Evolutionary conservation across 345 rosid species (phyloP).

Genomic region (Mallotus nudiflorus): DNA sequence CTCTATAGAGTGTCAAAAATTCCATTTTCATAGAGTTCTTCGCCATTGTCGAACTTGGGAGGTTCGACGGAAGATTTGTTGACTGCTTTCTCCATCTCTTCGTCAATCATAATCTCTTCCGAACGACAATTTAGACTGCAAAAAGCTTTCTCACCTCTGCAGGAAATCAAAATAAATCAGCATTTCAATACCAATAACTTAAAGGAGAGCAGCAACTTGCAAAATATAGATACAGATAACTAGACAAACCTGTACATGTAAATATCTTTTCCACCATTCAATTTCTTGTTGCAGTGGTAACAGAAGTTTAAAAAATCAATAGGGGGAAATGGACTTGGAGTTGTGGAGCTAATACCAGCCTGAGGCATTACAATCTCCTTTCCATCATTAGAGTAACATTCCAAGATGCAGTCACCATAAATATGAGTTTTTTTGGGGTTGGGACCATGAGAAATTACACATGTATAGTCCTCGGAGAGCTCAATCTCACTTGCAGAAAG

Average conservation of each 20-base stretch:
- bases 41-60: slow-evolving; percentile 21
- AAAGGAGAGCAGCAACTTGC: neutral
- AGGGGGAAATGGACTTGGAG: slow-evolving; percentile 22
- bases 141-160: slow-evolving; percentile 86
- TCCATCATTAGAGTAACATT: slow-evolving; percentile 43
- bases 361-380: slow-evolving; percentile 21
- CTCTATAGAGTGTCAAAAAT: slow-evolving; percentile 30
- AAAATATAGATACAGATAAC: neutral
- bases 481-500: slow-evolving; percentile 68
- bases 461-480: slow-evolving; percentile 92
- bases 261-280: slow-evolving; percentile 61
- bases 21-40: slow-evolving; percentile 42
- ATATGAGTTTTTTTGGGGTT: slow-evolving; percentile 81
- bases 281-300: slow-evolving; percentile 62
- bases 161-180: slow-evolving; percentile 10
- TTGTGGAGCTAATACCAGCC: slow-evolving; percentile 13
- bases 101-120: slow-evolving; percentile 62
- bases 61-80: slow-evolving; percentile 25
- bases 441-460: slow-evolving; percentile 78
- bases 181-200: neutral
- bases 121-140: slow-evolving; percentile 71
- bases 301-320: slow-evolving; percentile 67
- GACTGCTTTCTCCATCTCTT: slow-evolving; percentile 39
- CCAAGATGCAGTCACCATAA: slow-evolving; percentile 71
- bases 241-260: slow-evolving; percentile 74